These are phyloP conservation scores for Ophiostoma australiae DNA, from an alignment of 2,329 filamentous ascomycete species.

Conservation along the genomic window DNA sequence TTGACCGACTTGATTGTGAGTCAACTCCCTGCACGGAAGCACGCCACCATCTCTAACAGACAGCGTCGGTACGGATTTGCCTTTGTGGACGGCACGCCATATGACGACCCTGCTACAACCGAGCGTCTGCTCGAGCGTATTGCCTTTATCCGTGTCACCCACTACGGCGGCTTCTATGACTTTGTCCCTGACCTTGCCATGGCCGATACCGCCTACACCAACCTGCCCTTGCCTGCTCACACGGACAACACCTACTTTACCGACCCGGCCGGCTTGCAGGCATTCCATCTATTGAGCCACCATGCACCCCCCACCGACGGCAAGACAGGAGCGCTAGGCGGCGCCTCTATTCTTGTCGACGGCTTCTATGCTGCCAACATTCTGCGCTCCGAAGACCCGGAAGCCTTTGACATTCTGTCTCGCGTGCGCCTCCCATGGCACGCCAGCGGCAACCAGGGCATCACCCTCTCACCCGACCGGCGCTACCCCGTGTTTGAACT, in stretches of 20 bases:
- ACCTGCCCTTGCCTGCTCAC: constrained; percentile 73
- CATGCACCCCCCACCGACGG: constrained; percentile 43
- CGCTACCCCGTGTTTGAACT: constrained; percentile 68
- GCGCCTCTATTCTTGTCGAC: constrained; percentile 77
- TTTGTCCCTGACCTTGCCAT: constrained; percentile 84
- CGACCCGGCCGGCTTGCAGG: constrained; percentile 83
- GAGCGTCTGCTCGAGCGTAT: constrained; percentile 73
- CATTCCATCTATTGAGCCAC: constrained; percentile 87
- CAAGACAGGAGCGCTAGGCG: constrained; percentile 48
- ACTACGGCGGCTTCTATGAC: constrained; percentile 77
- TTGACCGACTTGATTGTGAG: constrained; percentile 57
- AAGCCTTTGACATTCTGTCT: constrained; percentile 55
- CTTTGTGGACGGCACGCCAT: constrained; percentile 67
- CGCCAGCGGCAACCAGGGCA: constrained; percentile 82
- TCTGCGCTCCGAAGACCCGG: constrained; percentile 50
- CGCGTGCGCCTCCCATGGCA: constrained; percentile 64
- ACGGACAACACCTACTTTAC: constrained; percentile 96
- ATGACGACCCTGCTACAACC: constrained; percentile 62
- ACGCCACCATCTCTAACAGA: background rate
- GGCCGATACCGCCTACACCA: constrained; percentile 90
- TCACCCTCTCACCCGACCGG: constrained; percentile 68
- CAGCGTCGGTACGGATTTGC: constrained; percentile 69
- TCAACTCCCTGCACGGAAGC: background rate
- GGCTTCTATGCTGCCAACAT: constrained; percentile 68
- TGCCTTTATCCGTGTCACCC: constrained; percentile 80